phyloP scores from a whole-genome alignment of 2,329 filamentous ascomycete species.

The Cadophora malorum region DNA sequence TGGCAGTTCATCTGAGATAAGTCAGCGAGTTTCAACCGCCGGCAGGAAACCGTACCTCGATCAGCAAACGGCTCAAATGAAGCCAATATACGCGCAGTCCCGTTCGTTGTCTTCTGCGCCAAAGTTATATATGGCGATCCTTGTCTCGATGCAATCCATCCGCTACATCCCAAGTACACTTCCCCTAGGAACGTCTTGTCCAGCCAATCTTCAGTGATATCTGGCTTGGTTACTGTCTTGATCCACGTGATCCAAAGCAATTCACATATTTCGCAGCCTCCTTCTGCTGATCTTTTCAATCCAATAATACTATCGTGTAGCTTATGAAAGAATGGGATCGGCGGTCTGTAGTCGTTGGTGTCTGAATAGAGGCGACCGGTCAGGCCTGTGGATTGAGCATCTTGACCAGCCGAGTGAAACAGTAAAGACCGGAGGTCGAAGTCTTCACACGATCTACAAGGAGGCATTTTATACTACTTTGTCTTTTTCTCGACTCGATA shows the following conservation, averaged over 20 bases:
- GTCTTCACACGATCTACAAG: conserved; percentile 26
- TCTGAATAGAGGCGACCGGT: conserved; percentile 27
- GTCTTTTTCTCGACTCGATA: too few relatives aligned
- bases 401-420: conserved; percentile 27
- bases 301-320: conserved; percentile 20
- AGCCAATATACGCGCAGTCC: conserved; percentile 25
- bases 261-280: conserved; percentile 28
- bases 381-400: conserved; percentile 17
- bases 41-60: conserved; percentile 24
- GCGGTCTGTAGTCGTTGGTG: conserved; percentile 28
- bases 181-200: conserved; percentile 28
- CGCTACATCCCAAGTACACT: conserved; percentile 32
- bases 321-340: conserved; percentile 29
- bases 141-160: conserved; percentile 30
- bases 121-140: conserved; percentile 33
- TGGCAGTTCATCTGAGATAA: conserved; percentile 24
- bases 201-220: conserved; percentile 31
- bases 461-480: conserved; percentile 9
- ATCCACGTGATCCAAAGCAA: conserved; percentile 31
- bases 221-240: conserved; percentile 24
- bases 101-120: conserved; percentile 20
- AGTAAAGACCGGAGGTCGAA: conserved; percentile 33
- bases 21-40: conserved; percentile 1
- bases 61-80: conserved; percentile 34
- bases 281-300: conserved; percentile 26